Conservation (phyloP, 345 rosid species). For the Euphorbia lathyris region DNA sequence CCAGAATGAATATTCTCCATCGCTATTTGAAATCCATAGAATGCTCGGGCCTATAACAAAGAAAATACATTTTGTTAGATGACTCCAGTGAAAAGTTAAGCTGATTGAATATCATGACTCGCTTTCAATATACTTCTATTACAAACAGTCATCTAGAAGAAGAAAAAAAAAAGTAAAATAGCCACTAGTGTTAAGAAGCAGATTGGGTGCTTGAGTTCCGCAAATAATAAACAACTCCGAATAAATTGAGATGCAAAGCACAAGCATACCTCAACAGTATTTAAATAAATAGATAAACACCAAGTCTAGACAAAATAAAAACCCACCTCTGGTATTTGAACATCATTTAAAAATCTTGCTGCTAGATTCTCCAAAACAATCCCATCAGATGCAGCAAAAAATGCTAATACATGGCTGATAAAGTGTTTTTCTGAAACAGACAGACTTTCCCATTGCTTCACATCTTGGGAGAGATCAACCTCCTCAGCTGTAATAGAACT, state of each 20-base stretch:
- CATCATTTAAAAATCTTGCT: conserved; percentile 78
- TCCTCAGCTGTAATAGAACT: conserved; percentile 67
- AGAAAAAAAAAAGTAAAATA: neutral
- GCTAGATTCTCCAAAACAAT: conserved; percentile 89
- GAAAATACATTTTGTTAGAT: conserved; percentile 35
- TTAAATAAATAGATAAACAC: neutral
- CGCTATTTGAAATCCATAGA: conserved; percentile 91
- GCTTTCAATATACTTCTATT: conserved; percentile 1
- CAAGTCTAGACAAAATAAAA: conserved; percentile 4
- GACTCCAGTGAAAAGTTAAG: conserved; percentile 1
- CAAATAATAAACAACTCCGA: neutral
- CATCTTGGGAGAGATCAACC: conserved; percentile 84
- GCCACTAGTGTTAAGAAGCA: neutral
- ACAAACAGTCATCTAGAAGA: neutral
- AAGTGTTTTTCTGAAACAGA: conserved; percentile 73
- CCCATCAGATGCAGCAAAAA: conserved; percentile 94
- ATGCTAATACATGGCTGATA: conserved; percentile 74
- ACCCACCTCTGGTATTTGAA: conserved; percentile 82
- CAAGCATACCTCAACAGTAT: neutral
- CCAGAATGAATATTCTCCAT: conserved; percentile 98
- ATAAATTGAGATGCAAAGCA: neutral
- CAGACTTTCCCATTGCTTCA: conserved; percentile 68
- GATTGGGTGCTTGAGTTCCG: neutral
- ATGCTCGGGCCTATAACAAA: conserved; percentile 65
- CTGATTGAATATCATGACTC: neutral